phyloP scores from a whole-genome alignment of 2,329 filamentous ascomycete species.

The Venturia pyrina region DNA sequence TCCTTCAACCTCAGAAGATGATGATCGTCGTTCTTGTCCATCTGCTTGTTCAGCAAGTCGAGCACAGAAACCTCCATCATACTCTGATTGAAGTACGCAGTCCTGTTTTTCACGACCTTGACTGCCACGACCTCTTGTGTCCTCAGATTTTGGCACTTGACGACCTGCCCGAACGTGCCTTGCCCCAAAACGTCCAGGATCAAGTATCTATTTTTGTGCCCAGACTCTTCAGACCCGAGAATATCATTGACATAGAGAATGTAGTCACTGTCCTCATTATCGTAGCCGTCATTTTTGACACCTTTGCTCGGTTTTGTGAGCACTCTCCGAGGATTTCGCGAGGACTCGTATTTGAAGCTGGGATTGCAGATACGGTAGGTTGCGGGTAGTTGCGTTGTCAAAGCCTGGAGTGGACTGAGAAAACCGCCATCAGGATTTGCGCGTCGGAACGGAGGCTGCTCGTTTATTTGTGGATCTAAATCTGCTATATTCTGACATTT shows the following conservation, averaged over 20 bases:
- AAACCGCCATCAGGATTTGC: constrained; percentile 96
- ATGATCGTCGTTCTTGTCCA: constrained; percentile 98
- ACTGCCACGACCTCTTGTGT: constrained; percentile 97
- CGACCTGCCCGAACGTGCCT: constrained; percentile 95
- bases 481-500: constrained; percentile 65
- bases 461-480: constrained; percentile 70
- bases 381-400: constrained; percentile 84
- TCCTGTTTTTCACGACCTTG: constrained; percentile 98
- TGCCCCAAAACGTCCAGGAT: constrained; percentile 96
- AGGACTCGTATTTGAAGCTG: constrained; percentile 97
- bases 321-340: constrained; percentile 87
- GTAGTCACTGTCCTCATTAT: constrained; percentile 98
- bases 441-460: constrained; percentile 81
- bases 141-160: constrained; percentile 97
- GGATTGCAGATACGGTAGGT: constrained; percentile 99
- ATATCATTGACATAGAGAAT: constrained; percentile 99
- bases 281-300: constrained; percentile 95
- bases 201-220: constrained; percentile 97
- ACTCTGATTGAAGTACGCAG: constrained; percentile 98
- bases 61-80: constrained; percentile 99
- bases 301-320: constrained; percentile 98
- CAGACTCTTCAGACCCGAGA: constrained; percentile 90
- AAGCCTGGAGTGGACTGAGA: constrained; percentile 91
- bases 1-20: constrained; percentile 91
- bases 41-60: constrained; percentile 94